A percentile compares a stretch with the other conserved stretches of the same genome.
phyloP scores from a whole-genome alignment of 805 yeast species.

The Metschnikowia noctiluminum region DNA sequence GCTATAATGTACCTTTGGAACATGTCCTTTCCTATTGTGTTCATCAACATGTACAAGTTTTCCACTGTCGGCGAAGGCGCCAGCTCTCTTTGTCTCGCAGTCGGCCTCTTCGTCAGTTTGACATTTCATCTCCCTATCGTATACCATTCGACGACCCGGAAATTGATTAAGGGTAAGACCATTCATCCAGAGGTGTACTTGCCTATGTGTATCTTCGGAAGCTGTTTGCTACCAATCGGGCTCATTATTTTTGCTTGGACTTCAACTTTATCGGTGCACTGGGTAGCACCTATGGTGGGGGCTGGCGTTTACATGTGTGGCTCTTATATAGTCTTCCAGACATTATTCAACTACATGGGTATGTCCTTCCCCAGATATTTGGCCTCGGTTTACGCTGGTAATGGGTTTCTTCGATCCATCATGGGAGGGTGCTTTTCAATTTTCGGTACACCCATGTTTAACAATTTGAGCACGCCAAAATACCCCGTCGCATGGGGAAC shows the following conservation, averaged over 20 bases:
- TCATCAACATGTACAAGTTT: constrained; percentile 10
- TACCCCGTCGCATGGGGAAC: constrained; percentile 16
- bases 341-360: constrained; percentile 14
- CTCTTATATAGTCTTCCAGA: constrained; percentile 14
- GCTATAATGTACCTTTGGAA: constrained; percentile 15
- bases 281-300: constrained; percentile 16
- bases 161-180: constrained; percentile 3
- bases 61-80: constrained; percentile 13
- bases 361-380: constrained; percentile 13
- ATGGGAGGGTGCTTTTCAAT: constrained; percentile 16
- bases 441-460: constrained; percentile 13
- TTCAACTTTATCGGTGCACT: constrained; percentile 10
- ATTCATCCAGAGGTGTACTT: constrained; percentile 13
- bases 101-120: constrained; percentile 11
- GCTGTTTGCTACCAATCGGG: constrained; percentile 13
- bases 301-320: constrained; percentile 14
- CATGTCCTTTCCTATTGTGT: constrained; percentile 17
- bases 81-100: constrained; percentile 9
- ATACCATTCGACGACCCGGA: constrained; percentile 7
- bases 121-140: constrained; percentile 8
- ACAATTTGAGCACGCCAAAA: constrained; percentile 7
- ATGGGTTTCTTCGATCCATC: constrained; percentile 11
- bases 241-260: constrained; percentile 16
- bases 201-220: constrained; percentile 14
- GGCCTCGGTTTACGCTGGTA: constrained; percentile 17